Base-by-base conservation (phyloP, 2,329 filamentous ascomycete species). In the Nakataea oryzae region DNA sequence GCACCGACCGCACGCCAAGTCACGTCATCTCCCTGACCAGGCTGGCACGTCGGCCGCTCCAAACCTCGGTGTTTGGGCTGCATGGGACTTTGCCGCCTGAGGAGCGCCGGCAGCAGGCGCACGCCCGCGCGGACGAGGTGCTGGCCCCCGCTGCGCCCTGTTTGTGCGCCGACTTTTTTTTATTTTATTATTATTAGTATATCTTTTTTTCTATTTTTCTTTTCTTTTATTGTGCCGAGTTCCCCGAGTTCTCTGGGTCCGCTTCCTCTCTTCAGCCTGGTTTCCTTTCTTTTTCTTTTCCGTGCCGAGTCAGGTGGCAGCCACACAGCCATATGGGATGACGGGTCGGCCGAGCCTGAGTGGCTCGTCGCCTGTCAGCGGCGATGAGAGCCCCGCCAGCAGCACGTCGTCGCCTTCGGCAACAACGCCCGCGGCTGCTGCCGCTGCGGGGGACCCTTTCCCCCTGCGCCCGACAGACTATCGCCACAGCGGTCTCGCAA, bases 41-140 rank as follows among this genome's bases (percentile, higher is more conserved):
- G 57, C 64, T 63, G 65, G 65, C 57, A 61, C 56, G 32, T 66
- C 65, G 65, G 65, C 58, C 62, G 24, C 62, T 66, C 13, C 32
- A 62, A 61, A 62, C 54, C 63, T 63, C 65, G 64, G 65, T 9
- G 41, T 50, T 50, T 24, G 17, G 41, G 41, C 41, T 47, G 17
- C 14, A n/a, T 50, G 41, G 3, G 21, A 50, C 24, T 50, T 50
- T n/a, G 6, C 17, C 41, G 41, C 41, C 24, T 24, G 41, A 50
- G 21, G 24, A 50, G 41, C 41, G 21, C 41, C 21, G 41, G 21
- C 41, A 50, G 41, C 21, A 50, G 41, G 41, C 41, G 24, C 21
- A n/a, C 21, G 8, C 41, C 41, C 41, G 41, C 21, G 41, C 41
- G 7, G 41, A 50, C 21, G 17, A 50, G 21, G 17, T n/a, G 4